A percentile compares a stretch with the other conserved stretches of the same genome.
These are phyloP conservation scores for Ulota crispa DNA, from an alignment of 225 moss, liverwort and hornwort species.

Conservation along the genomic window DNA sequence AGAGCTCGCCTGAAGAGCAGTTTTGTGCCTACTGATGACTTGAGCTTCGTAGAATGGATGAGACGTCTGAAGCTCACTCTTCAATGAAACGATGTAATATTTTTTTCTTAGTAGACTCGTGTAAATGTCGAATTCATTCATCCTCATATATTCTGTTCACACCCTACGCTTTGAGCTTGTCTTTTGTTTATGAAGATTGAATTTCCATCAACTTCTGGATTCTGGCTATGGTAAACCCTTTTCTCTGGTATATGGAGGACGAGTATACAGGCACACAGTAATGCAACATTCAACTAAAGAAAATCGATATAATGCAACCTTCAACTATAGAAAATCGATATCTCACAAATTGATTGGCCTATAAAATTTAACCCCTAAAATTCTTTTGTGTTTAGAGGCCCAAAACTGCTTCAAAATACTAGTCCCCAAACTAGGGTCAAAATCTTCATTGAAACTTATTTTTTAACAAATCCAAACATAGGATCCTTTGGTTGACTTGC, in stretches of 20 bases:
- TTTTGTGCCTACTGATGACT: conserved; percentile 85
- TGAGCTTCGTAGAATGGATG: conserved; percentile 98
- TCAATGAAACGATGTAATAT: conserved; percentile 53
- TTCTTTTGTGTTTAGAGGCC: too few species aligned
- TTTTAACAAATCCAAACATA: too few species aligned
- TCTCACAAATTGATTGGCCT: too few species aligned
- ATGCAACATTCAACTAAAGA: too few species aligned
- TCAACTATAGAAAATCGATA: too few species aligned
- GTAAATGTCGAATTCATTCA: conserved; percentile 44
- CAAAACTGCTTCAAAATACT: too few species aligned
- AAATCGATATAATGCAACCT: too few species aligned
- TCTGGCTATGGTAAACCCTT: not conserved
- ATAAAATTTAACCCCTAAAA: too few species aligned
- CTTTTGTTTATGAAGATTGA: not conserved
- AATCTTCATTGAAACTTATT: too few species aligned
- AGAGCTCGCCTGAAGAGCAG: conserved; percentile 73
- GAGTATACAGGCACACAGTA: too few species aligned
- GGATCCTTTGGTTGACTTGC: too few species aligned
- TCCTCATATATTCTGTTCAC: conserved; percentile 3
- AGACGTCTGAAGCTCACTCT: conserved; percentile 83
- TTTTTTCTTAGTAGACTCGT: conserved; percentile 23
- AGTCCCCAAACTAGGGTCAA: too few species aligned
- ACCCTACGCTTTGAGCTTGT: not conserved
- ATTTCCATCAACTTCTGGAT: not conserved
- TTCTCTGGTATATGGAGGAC: not conserved